Evolutionary conservation across 306 rosid genomes (phyloP).

Genomic region (Mimosa pudica): DNA sequence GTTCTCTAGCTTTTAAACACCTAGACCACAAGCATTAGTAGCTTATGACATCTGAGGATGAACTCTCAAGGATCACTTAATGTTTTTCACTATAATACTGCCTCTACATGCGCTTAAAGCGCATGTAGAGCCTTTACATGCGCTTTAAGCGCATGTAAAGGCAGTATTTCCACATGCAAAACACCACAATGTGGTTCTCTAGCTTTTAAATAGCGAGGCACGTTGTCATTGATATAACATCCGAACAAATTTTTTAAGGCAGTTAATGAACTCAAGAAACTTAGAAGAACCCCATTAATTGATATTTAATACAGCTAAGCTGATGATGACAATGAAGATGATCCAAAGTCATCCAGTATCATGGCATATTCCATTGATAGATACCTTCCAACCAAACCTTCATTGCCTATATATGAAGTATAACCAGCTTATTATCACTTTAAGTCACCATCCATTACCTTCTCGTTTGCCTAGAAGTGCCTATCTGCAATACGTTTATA

Average conservation of each 20-base stretch:
- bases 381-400: constrained; percentile 1
- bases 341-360: background rate
- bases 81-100: no score
- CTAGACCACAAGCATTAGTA: no score
- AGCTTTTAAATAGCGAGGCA: background rate
- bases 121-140: no score
- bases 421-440: background rate
- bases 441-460: constrained; percentile 16
- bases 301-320: background rate
- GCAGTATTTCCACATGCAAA: no score
- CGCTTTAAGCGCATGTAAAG: no score
- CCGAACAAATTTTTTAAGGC: constrained; percentile 9
- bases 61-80: no score
- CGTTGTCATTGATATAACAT: background rate
- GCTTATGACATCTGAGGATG: no score
- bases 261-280: background rate
- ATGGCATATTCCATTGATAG: constrained; percentile 40
- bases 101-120: no score
- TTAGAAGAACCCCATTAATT: background rate
- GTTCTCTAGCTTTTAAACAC: no score
- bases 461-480: constrained; percentile 16
- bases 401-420: constrained; percentile 31
- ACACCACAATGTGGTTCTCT: no score
- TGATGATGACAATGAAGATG: background rate
- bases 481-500: background rate